Percentiles rank a stretch among this genome's conserved stretches.
phyloP scores from a whole-genome alignment of 352 stramenopile genomes.

The Phytophthora pseudosyringae region DNA sequence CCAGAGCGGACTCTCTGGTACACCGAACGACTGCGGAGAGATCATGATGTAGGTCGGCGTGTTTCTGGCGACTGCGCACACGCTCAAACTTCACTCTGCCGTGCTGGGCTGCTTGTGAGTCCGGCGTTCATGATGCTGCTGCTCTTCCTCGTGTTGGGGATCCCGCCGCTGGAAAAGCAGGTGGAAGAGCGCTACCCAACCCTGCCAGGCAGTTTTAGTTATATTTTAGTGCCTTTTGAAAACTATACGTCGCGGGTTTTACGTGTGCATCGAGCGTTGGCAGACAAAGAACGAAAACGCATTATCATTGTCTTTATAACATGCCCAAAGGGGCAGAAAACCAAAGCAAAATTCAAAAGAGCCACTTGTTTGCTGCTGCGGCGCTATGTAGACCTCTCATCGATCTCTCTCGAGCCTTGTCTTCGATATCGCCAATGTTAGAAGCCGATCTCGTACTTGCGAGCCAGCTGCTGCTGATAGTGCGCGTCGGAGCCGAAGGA shows the following conservation, averaged over 20 bases:
- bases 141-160: slow-evolving; percentile 61
- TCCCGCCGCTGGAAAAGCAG: slow-evolving; percentile 78
- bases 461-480: slow-evolving; percentile 9
- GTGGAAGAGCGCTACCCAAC: slow-evolving; percentile 53
- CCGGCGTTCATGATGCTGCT: slow-evolving; percentile 67
- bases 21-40: slow-evolving; percentile 92
- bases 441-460: slow-evolving; percentile 13
- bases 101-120: slow-evolving; percentile 43
- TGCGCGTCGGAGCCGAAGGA: slow-evolving; percentile 6
- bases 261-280: too few species aligned
- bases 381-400: not conserved
- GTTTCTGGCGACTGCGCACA: too few species aligned
- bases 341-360: not conserved
- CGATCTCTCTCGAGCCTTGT: not conserved
- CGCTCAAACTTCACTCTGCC: slow-evolving; percentile 11
- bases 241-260: too few species aligned
- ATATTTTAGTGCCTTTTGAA: too few species aligned
- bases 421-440: not conserved
- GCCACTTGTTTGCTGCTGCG: slow-evolving; percentile 1
- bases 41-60: slow-evolving; percentile 79
- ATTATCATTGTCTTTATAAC: slow-evolving; percentile 7
- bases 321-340: not conserved
- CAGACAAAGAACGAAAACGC: not conserved
- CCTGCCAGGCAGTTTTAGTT: too few species aligned
- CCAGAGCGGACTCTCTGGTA: slow-evolving; percentile 78